Conservation (phyloP, 176 grass and related monocot genomes). For the Aegilops bicornis region DNA sequence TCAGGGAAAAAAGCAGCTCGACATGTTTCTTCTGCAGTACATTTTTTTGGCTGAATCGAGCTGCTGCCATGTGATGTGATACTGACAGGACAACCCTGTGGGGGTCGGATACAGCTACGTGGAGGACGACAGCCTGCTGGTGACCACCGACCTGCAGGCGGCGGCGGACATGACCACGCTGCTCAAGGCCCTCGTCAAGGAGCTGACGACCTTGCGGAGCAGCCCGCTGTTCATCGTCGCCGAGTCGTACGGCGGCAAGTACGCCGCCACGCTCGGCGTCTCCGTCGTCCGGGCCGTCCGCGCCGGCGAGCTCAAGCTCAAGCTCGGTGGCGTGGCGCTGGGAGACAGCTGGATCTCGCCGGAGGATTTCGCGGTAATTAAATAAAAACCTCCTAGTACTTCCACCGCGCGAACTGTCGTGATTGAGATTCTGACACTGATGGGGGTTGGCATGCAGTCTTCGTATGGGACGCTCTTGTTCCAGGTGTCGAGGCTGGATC, state of each 20-base stretch:
- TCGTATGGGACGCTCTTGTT: constrained; percentile 63
- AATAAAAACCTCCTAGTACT: background rate
- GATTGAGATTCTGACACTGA: background rate
- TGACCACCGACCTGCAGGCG: constrained; percentile 63
- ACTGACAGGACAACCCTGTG: constrained; percentile 79
- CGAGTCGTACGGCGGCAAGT: constrained; percentile 91
- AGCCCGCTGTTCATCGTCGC: constrained; percentile 78
- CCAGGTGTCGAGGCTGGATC: constrained; percentile 69
- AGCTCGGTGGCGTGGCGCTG: constrained; percentile 75
- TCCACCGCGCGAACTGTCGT: background rate
- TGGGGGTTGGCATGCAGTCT: constrained; percentile 38
- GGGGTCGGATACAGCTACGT: constrained; percentile 87
- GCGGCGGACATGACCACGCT: constrained; percentile 58
- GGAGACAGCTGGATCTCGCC: constrained; percentile 91
- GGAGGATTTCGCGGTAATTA: constrained; percentile 59
- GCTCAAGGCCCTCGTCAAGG: constrained; percentile 52
- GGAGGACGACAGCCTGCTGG: constrained; percentile 57
- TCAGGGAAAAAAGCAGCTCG: background rate
- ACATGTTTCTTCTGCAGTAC: background rate
- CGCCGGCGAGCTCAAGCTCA: constrained; percentile 56
- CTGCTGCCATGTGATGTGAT: background rate
- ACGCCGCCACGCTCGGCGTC: constrained; percentile 60
- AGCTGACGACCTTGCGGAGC: constrained; percentile 26
- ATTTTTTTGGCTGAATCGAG: background rate
- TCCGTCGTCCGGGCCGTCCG: constrained; percentile 51